A percentile compares a stretch with the other conserved stretches of the same genome.
phyloP scores from a whole-genome alignment of 1,284 basidiomycete species.

The Ustilago loliicola region DNA sequence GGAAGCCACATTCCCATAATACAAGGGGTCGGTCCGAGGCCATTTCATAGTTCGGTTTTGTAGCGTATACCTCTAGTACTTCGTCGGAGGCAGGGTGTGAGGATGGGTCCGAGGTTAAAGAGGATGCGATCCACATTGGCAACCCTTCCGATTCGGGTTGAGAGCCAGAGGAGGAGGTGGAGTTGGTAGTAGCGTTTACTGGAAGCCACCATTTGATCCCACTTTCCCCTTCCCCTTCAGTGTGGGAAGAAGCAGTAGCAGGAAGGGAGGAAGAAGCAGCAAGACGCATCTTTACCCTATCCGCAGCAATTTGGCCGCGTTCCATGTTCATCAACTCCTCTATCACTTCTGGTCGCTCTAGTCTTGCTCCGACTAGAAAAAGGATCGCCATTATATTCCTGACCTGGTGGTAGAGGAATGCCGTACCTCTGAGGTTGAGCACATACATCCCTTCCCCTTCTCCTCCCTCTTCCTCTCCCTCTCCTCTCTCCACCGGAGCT shows the following conservation, averaged over 20 bases:
- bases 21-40: slow-evolving; percentile 90
- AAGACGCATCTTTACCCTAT: slow-evolving; percentile 39
- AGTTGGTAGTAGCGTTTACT: slow-evolving; percentile 30
- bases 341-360: slow-evolving; percentile 82
- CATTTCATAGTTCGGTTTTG: slow-evolving; percentile 92
- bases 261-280: slow-evolving; percentile 6
- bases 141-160: not conserved
- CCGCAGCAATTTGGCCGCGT: slow-evolving; percentile 44
- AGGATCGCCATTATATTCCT: slow-evolving; percentile 94
- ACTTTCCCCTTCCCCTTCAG: not conserved
- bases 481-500: not conserved
- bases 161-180: slow-evolving; percentile 4
- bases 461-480: slow-evolving; percentile 22
- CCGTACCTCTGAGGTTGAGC: slow-evolving; percentile 87
- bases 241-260: not conserved
- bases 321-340: slow-evolving; percentile 81
- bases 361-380: slow-evolving; percentile 85
- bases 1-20: slow-evolving; percentile 90
- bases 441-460: slow-evolving; percentile 74
- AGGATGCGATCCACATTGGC: slow-evolving; percentile 36
- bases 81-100: slow-evolving; percentile 1
- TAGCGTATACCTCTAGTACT: slow-evolving; percentile 47
- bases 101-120: slow-evolving; percentile 4
- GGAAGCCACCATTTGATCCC: slow-evolving; percentile 48
- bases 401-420: slow-evolving; percentile 97